These are phyloP conservation scores for Trematosphaeria pertusa DNA, from an alignment of 2,329 filamentous ascomycete species.

Conservation along the genomic window DNA sequence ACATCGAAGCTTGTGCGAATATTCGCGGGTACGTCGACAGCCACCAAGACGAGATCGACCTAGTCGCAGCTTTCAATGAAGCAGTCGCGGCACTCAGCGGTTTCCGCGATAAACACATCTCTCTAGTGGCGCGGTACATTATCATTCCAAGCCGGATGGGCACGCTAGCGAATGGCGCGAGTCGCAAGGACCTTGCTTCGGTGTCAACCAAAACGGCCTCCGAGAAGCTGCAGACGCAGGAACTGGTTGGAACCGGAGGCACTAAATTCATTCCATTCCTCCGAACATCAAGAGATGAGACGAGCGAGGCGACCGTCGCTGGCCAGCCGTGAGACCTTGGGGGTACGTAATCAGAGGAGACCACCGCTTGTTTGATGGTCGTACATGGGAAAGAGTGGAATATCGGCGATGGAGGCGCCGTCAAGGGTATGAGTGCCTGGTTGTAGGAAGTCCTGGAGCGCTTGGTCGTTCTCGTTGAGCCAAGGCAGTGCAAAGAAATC, in stretches of 20 bases:
- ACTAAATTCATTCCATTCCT: slow-evolving; percentile 62
- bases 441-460: slow-evolving; percentile 39
- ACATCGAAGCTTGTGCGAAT: slow-evolving; percentile 54
- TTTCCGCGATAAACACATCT: slow-evolving; percentile 61
- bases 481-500: slow-evolving; percentile 41
- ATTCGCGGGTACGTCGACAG: slow-evolving; percentile 54
- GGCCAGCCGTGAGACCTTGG: slow-evolving; percentile 4
- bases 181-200: slow-evolving; percentile 53
- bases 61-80: slow-evolving; percentile 55
- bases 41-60: slow-evolving; percentile 37
- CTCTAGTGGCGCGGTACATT: slow-evolving; percentile 62
- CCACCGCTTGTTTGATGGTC: slow-evolving; percentile 29
- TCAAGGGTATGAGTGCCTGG: slow-evolving; percentile 38
- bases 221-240: slow-evolving; percentile 41
- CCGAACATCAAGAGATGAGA: slow-evolving; percentile 60
- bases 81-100: slow-evolving; percentile 53
- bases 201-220: slow-evolving; percentile 50
- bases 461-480: slow-evolving; percentile 40
- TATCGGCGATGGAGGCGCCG: slow-evolving; percentile 38
- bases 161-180: slow-evolving; percentile 26
- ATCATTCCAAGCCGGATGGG: slow-evolving; percentile 50
- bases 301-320: slow-evolving; percentile 48
- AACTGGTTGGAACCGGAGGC: slow-evolving; percentile 59
- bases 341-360: slow-evolving; percentile 10
- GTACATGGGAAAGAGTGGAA: slow-evolving; percentile 40